phyloP scores from a whole-genome alignment of 176 grass and related monocot species.

The Saccharum spontaneum region DNA sequence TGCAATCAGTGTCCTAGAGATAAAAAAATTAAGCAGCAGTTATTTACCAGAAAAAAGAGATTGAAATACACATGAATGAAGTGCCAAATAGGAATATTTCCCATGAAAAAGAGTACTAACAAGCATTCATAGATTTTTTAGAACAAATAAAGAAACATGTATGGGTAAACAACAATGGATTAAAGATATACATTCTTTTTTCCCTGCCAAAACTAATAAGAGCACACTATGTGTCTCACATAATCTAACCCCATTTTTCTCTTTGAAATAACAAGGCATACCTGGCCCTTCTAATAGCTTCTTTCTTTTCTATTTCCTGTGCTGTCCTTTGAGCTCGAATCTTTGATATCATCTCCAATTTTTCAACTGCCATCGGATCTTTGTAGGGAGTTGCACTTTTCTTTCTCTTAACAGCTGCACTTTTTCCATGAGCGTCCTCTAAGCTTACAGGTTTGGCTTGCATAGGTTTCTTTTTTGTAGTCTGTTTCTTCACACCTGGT shows the following conservation, averaged over 20 bases:
- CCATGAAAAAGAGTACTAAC: background rate
- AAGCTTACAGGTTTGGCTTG: conserved; percentile 24
- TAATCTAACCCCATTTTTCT: background rate
- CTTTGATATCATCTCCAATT: conserved; percentile 92
- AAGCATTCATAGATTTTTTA: background rate
- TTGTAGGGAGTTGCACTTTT: conserved; percentile 72
- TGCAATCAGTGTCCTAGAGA: conserved; percentile 70
- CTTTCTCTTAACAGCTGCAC: conserved; percentile 50
- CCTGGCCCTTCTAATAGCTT: conserved; percentile 76
- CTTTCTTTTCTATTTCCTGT: conserved; percentile 66
- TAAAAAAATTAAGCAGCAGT: conserved; percentile 33
- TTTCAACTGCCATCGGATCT: conserved; percentile 76
- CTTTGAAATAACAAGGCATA: conserved; percentile 49
- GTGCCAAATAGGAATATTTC: conserved; percentile 7
- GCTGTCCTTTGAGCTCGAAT: conserved; percentile 67
- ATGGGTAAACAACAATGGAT: background rate
- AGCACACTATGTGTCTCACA: background rate
- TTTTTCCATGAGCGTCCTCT: conserved; percentile 29
- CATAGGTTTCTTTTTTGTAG: conserved; percentile 41
- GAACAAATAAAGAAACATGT: background rate
- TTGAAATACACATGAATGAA: background rate
- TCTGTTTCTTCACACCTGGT: conserved; percentile 35
- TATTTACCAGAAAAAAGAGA: background rate
- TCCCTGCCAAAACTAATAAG: background rate
- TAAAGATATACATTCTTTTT: background rate